Percentiles rank a stretch among this genome's conserved stretches.
Evolutionary conservation across 192 early-diverging fungal species (phyloP).

Genomic region (Podila horticola): DNA sequence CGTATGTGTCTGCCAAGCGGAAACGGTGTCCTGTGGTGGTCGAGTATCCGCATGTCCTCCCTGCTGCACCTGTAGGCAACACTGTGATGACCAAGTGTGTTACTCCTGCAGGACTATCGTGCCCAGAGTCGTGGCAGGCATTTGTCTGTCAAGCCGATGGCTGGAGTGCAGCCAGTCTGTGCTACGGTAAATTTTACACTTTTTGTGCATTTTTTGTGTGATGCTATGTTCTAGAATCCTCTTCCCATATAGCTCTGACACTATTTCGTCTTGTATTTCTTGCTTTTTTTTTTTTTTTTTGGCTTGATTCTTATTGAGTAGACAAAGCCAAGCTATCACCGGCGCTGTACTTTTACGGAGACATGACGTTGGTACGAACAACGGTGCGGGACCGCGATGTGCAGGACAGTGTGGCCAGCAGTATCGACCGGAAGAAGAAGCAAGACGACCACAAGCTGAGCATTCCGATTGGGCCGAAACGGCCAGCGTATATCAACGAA

Average conservation of each 20-base stretch:
- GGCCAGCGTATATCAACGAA: conserved; percentile 28
- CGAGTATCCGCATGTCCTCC: conserved; percentile 18
- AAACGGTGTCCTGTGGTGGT: conserved; percentile 16
- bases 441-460: conserved; percentile 9
- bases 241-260: too few relatives aligned
- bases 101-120: background rate
- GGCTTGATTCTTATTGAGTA: background rate
- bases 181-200: conserved; percentile 23
- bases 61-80: conserved; percentile 34
- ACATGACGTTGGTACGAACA: conserved; percentile 21
- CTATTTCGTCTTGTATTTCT: background rate
- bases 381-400: conserved; percentile 20
- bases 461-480: conserved; percentile 13
- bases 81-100: conserved; percentile 18
- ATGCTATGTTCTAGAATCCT: too few relatives aligned
- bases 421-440: background rate
- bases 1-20: conserved; percentile 38
- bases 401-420: background rate
- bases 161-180: conserved; percentile 26
- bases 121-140: conserved; percentile 33
- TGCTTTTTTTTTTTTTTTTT: background rate
- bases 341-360: conserved; percentile 45
- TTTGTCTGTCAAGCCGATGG: conserved; percentile 15
- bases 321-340: conserved; percentile 23
- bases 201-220: background rate